phyloP scores from a whole-genome alignment of 768 basidiomycete species.

The Kwoniella dejecticola region DNA sequence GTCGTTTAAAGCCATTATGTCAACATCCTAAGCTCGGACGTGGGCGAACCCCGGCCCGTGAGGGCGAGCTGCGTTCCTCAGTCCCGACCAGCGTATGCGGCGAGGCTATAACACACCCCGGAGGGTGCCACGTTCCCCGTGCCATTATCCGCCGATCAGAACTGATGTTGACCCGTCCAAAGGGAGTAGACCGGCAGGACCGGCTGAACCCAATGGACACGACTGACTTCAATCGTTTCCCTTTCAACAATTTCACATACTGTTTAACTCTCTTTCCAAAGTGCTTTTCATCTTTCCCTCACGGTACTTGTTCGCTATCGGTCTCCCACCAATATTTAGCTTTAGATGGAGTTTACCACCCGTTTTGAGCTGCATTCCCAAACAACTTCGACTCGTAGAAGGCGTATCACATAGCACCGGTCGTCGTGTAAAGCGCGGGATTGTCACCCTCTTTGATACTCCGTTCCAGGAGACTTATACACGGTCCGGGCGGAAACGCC shows the following conservation, averaged over 20 bases:
- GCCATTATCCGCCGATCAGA: constrained; percentile 65
- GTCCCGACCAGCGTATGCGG: constrained; percentile 63
- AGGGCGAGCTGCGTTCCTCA: constrained; percentile 67
- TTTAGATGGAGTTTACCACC: constrained; percentile 84
- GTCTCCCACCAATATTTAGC: constrained; percentile 80
- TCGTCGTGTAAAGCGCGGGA: constrained; percentile 65
- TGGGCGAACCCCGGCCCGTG: constrained; percentile 62
- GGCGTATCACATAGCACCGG: constrained; percentile 69
- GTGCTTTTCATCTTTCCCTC: constrained; percentile 82
- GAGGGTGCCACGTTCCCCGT: constrained; percentile 66
- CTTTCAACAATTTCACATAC: constrained; percentile 80
- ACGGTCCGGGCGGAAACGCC: constrained; percentile 70
- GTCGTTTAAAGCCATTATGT: constrained; percentile 77
- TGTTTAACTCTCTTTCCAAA: constrained; percentile 79
- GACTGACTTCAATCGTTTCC: constrained; percentile 76
- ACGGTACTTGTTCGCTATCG: constrained; percentile 82
- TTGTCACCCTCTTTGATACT: constrained; percentile 62
- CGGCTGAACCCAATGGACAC: constrained; percentile 63
- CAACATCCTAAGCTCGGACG: constrained; percentile 74
- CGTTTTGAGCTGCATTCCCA: constrained; percentile 82
- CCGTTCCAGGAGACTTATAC: constrained; percentile 79
- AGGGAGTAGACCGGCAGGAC: constrained; percentile 63
- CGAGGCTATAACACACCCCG: constrained; percentile 68
- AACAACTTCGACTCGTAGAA: constrained; percentile 82
- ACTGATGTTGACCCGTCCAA: constrained; percentile 70